Evolutionary conservation across 345 rosid species (phyloP).

Genomic region (Lumnitzera racemosa): DNA sequence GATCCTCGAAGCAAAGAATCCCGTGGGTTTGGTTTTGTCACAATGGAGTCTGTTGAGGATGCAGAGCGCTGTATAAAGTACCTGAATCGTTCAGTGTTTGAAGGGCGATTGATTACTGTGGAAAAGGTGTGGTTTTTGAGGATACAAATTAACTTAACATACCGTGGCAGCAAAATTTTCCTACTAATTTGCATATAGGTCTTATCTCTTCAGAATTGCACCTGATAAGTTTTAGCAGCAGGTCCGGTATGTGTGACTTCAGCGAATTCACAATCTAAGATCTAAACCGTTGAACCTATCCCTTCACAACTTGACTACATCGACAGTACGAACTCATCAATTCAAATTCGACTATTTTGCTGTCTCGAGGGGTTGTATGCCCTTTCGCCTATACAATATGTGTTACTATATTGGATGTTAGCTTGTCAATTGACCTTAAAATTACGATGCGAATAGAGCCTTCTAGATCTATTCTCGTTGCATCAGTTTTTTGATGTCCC

Average conservation of each 20-base stretch:
- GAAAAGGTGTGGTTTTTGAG: slow-evolving; percentile 36
- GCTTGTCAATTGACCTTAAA: slow-evolving; percentile 11
- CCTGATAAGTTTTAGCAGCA: slow-evolving; percentile 66
- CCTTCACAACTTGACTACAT: slow-evolving; percentile 43
- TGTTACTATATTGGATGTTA: slow-evolving; percentile 26
- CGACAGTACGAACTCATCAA: slow-evolving; percentile 47
- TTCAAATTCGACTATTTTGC: slow-evolving; percentile 49
- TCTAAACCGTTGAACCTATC: slow-evolving; percentile 50
- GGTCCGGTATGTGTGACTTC: slow-evolving; percentile 67
- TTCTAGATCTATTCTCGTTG: slow-evolving; percentile 6
- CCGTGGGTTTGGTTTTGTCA: slow-evolving; percentile 66
- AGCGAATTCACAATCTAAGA: slow-evolving; percentile 60
- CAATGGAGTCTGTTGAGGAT: slow-evolving; percentile 45
- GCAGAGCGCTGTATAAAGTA: slow-evolving; percentile 58
- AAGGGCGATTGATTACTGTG: slow-evolving; percentile 57
- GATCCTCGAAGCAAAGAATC: slow-evolving; percentile 60
- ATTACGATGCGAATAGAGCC: slow-evolving; percentile 1
- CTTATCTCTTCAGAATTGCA: slow-evolving; percentile 18
- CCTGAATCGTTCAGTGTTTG: slow-evolving; percentile 53
- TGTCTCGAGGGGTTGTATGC: slow-evolving; percentile 30
- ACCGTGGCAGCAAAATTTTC: slow-evolving; percentile 12
- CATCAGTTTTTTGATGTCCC: background rate
- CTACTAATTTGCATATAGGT: background rate
- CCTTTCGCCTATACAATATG: slow-evolving; percentile 27
- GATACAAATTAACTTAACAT: slow-evolving; percentile 1